Percentiles rank a stretch among this genome's conserved stretches.
Conservation (phyloP, 2,329 filamentous ascomycete genomes). For the Cladosporium sp. region DNA sequence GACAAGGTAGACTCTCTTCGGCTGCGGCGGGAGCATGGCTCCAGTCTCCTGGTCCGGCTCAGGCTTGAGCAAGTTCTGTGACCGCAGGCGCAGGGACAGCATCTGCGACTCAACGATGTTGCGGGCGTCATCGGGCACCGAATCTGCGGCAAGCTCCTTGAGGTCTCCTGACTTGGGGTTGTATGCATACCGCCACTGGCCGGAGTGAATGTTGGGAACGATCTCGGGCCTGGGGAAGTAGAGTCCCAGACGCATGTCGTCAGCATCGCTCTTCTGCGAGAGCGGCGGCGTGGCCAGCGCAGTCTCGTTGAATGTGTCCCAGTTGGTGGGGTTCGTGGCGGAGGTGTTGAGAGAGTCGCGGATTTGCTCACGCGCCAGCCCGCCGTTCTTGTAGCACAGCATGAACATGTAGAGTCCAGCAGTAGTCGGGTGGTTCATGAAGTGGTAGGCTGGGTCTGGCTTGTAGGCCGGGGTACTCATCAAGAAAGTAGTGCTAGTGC, state of each 20-base stretch:
- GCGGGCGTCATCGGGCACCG: constrained; percentile 62
- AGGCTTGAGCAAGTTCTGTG: constrained; percentile 61
- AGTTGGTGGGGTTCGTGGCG: constrained; percentile 43
- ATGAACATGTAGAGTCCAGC: constrained; percentile 97
- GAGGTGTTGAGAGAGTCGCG: constrained; percentile 67
- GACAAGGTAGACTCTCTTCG: constrained; percentile 85
- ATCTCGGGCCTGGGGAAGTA: constrained; percentile 95
- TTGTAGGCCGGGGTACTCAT: constrained; percentile 93
- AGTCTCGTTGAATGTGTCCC: constrained; percentile 73
- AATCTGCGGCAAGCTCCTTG: constrained; percentile 35
- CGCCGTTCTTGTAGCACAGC: constrained; percentile 99
- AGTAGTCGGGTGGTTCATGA: constrained; percentile 96
- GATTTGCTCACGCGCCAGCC: constrained; percentile 82
- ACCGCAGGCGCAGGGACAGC: constrained; percentile 81
- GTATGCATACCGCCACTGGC: constrained; percentile 78
- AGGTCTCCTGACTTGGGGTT: constrained; percentile 42
- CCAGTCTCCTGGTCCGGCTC: constrained; percentile 37
- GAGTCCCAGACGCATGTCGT: constrained; percentile 74
- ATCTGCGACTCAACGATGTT: constrained; percentile 92
- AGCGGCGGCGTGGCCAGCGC: constrained; percentile 65
- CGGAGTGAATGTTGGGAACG: constrained; percentile 80
- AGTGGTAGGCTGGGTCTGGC: constrained; percentile 86
- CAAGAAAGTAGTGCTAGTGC: constrained; percentile 92
- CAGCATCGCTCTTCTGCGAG: constrained; percentile 47
- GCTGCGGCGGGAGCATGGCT: constrained; percentile 65